Evolutionary conservation across 495 filamentous ascomycete genomes (phyloP), one percentile per base, ranked within the genome.

Genomic region (Articulospora tetracladia): DNA sequence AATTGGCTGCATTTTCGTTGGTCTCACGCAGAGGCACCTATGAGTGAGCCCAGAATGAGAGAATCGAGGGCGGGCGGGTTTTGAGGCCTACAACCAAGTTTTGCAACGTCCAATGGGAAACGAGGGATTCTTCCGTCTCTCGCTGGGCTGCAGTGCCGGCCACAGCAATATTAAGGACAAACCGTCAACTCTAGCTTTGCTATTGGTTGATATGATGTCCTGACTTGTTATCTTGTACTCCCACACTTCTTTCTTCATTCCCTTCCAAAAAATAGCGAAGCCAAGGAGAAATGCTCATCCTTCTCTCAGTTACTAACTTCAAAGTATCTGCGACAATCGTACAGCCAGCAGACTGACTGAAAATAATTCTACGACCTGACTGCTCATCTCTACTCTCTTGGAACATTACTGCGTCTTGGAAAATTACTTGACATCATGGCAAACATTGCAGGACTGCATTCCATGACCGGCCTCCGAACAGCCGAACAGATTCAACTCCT

Each of bases 401-500:
- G 17, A 19, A 47, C 41, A 47, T 6, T 23, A 8, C 6, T 47
- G 20, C 41, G 7, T 7, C 17, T 23, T 47, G 4, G 6, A 23
- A 47, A 47, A 47, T 47, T 47, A 23, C 20, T 17, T 47, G n/a
- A n/a, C 47, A 50, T 27, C 17, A 55, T 55, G 53, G 28, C 53
- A 15, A 41, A 28, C 22, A 23, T 55, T 24, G 4, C 12, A 8
- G 53, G 53, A 36, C 25, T 55, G 32, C 53, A 55, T 24, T 55
- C 53, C 22, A 55, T 55, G 53, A 30, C 28, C 19, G n/a, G 30
- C 28, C 53, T 55, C 23, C 61, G 48, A 27, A 24, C 57, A 11
- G 34, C 64, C 32, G 68, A 72, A 28, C 71, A 73, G 39, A 61
- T 69, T 1, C 46, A 59, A 1, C 65, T 73, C 4, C 70, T 87